These are phyloP conservation scores for Parathielavia hyrcaniae DNA, from an alignment of 495 filamentous ascomycete genomes.

Conservation along the genomic window DNA sequence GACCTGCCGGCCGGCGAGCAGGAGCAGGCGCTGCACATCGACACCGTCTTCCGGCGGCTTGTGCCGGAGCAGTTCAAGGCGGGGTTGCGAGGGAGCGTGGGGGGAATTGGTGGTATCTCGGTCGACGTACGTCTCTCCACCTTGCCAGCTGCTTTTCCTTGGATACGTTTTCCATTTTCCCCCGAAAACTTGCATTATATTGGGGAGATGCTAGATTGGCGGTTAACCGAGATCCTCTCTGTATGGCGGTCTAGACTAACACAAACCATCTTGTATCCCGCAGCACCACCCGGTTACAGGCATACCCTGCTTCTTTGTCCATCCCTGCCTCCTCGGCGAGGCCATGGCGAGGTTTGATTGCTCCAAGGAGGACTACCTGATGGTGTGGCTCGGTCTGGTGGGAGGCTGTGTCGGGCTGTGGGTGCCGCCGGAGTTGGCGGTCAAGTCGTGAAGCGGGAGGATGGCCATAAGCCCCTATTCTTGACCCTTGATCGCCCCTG, in stretches of 20 bases:
- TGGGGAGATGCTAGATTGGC: slow-evolving; percentile 19
- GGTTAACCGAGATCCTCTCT: slow-evolving; percentile 42
- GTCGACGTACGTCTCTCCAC: slow-evolving; percentile 55
- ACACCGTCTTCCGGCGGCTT: slow-evolving; percentile 61
- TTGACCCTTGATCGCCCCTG: neutral
- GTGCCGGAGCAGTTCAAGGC: slow-evolving; percentile 59
- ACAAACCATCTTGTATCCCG: slow-evolving; percentile 30
- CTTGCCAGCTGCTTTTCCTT: neutral
- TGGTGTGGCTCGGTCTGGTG: slow-evolving; percentile 73
- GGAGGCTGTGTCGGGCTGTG: slow-evolving; percentile 66
- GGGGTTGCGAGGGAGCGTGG: slow-evolving; percentile 50
- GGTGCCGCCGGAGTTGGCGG: slow-evolving; percentile 55
- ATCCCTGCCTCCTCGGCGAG: slow-evolving; percentile 80
- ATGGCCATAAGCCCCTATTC: neutral
- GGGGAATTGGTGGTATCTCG: slow-evolving; percentile 69
- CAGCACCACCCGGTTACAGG: slow-evolving; percentile 76
- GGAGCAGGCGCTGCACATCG: slow-evolving; percentile 46
- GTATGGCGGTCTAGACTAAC: slow-evolving; percentile 41
- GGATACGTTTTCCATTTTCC: neutral
- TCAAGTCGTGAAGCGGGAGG: slow-evolving; percentile 19
- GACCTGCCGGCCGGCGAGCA: slow-evolving; percentile 40
- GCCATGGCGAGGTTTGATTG: slow-evolving; percentile 57
- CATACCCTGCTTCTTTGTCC: slow-evolving; percentile 70
- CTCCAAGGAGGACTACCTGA: slow-evolving; percentile 60
- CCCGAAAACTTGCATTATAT: slow-evolving; percentile 26